Evolutionary conservation across 2,329 filamentous ascomycete genomes (phyloP).

Genomic region (Penicillium psychrosexuale): DNA sequence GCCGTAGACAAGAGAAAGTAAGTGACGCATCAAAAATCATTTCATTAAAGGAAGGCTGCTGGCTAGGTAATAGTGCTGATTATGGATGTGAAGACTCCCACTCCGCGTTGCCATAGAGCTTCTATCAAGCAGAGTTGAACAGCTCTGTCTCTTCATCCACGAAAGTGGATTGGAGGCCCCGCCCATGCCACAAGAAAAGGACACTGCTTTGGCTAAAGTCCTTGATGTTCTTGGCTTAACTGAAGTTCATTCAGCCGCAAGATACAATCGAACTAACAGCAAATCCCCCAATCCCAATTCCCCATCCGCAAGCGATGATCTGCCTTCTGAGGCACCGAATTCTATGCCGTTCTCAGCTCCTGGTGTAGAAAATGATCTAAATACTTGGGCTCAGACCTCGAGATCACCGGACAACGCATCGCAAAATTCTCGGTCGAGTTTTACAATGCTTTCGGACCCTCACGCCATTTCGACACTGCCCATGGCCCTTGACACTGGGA

Average conservation of each 20-base stretch:
- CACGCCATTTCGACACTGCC: not conserved
- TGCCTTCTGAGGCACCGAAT: not conserved
- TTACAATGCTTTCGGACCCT: not conserved
- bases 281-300: not conserved
- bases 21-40: not conserved
- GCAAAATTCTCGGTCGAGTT: not conserved
- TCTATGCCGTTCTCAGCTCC: not conserved
- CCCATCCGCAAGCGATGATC: not conserved
- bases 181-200: conserved; percentile 13
- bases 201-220: conserved; percentile 9
- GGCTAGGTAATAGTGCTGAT: not conserved
- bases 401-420: not conserved
- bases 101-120: conserved; percentile 27
- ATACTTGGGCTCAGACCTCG: not conserved
- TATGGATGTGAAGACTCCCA: conserved; percentile 16
- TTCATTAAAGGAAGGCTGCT: not conserved
- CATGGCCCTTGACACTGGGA: not conserved
- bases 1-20: conserved; percentile 32
- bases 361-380: not conserved
- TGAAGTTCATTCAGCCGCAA: not conserved
- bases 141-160: conserved; percentile 23
- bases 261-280: not conserved
- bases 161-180: conserved; percentile 18
- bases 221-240: conserved; percentile 13
- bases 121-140: conserved; percentile 18